Evolutionary conservation across 306 rosid genomes (phyloP).

Genomic region (Lupinus albus): DNA sequence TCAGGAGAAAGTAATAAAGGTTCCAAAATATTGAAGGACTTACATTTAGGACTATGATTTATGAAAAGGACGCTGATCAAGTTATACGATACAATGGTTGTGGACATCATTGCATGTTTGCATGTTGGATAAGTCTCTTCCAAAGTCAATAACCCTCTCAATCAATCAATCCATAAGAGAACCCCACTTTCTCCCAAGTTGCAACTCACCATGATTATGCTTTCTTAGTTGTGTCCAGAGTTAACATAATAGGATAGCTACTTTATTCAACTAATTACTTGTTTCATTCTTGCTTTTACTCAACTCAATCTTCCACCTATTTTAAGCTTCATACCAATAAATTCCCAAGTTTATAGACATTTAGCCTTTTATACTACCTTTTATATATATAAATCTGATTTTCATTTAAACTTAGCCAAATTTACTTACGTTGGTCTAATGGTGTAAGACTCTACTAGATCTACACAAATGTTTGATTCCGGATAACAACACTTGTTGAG

Average conservation of each 20-base stretch:
- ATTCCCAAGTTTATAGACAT: not conserved
- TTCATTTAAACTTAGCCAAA: not conserved
- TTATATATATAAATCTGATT: too few species aligned
- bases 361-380: not conserved
- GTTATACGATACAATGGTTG: slow-evolving; percentile 40
- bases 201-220: slow-evolving; percentile 31
- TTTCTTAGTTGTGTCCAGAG: too few species aligned
- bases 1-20: not conserved
- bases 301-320: not conserved
- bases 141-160: slow-evolving; percentile 42
- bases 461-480: too few species aligned
- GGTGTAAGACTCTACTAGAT: too few species aligned
- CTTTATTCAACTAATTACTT: not conserved
- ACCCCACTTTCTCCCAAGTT: slow-evolving; percentile 41
- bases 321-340: not conserved
- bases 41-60: not conserved
- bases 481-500: too few species aligned
- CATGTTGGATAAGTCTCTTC: slow-evolving; percentile 49
- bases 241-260: not conserved
- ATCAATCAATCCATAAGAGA: not conserved
- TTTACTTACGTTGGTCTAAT: too few species aligned
- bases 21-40: not conserved
- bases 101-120: slow-evolving; percentile 39
- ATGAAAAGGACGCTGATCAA: not conserved
- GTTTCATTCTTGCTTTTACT: not conserved